Conservation (phyloP, 2,329 filamentous ascomycete species). For the Incumbomyces lentus region DNA sequence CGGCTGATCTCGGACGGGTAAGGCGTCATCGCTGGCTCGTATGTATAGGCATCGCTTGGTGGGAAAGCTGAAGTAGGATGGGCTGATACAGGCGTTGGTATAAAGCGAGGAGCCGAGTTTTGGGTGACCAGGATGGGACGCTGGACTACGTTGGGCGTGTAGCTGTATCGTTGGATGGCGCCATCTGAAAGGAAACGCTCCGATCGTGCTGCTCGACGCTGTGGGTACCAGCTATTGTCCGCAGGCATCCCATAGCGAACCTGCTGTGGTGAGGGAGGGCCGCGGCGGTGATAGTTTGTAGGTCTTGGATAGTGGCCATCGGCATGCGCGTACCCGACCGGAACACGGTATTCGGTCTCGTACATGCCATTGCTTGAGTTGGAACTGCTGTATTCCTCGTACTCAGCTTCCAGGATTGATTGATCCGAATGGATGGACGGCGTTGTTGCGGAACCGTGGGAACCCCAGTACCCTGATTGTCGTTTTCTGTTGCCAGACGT, state of each 20-base stretch:
- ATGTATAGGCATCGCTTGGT: neutral
- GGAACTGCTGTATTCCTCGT: constrained; percentile 6
- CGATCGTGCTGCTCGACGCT: neutral
- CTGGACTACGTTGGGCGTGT: neutral
- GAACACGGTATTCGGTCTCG: neutral
- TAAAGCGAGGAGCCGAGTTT: constrained; percentile 3
- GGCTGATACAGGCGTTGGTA: neutral
- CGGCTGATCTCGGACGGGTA: constrained; percentile 1
- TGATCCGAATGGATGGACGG: constrained; percentile 1
- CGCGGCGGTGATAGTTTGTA: constrained; percentile 3
- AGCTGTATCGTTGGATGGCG: constrained; percentile 1
- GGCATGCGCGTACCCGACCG: neutral
- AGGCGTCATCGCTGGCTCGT: neutral
- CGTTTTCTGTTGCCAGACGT: neutral
- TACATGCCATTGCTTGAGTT: neutral
- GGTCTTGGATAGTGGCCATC: constrained; percentile 2
- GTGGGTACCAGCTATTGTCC: neutral
- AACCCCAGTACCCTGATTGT: neutral
- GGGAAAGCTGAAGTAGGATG: neutral
- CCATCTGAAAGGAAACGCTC: constrained; percentile 3
- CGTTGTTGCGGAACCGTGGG: constrained; percentile 3
- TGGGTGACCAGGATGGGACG: constrained; percentile 1
- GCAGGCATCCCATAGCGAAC: neutral
- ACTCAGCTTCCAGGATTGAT: constrained; percentile 7
- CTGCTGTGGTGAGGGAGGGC: constrained; percentile 3